Base-by-base conservation (phyloP, 1,284 basidiomycete species). In the Athelia psychrophila region DNA sequence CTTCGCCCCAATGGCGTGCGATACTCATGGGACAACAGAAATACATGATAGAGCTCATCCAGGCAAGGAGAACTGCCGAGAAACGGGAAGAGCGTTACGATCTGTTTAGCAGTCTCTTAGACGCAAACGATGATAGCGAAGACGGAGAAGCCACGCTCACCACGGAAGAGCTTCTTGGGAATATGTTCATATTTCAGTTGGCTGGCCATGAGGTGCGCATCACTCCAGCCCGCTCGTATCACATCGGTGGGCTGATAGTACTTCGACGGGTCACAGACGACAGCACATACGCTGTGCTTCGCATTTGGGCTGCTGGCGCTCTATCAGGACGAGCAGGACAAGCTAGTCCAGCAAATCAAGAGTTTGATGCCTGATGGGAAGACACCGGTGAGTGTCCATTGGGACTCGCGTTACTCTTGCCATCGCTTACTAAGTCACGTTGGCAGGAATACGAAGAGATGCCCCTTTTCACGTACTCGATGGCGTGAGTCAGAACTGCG, bases 321-420 rank as follows among this genome's bases (percentile, higher is more conserved):
- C 18, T 74, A 87, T 60, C 82, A 75, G 2, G 78, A 84, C 0
- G 77, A 80, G 57, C 86, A 89, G 62, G 81, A 85, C 51, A 77
- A 70, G 53, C 63, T 87, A 9, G 78, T 77, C 57, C 60, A 81
- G 36, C 77, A 84, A 47, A 77, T 86, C 57, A 71, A 69, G 25
- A 58, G 59, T 48, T 57, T 32, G 47, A 32, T 79, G 35, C 64
- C 73, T 3, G 72, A 77, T 45, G 75, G 70, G 15, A 58, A 69
- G 33, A 51, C 65, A 23, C 78, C 77, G 2, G 80, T 81, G 52
- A 56, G 20, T 25, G 25, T n/a, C 9, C 8, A 46, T 16, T 5
- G 44, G n/a, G n/a, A n/a, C n/a, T 46, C 24, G 23, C 48, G 12
- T 19, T n/a, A 3, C n/a, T 27, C 42, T 44, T 32, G 44, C 30